Percentiles rank a stretch among this genome's conserved stretches.
These are phyloP conservation scores for Vaccinium darrowii DNA, from an alignment of 148 eudicot genomes.

Conservation along the genomic window DNA sequence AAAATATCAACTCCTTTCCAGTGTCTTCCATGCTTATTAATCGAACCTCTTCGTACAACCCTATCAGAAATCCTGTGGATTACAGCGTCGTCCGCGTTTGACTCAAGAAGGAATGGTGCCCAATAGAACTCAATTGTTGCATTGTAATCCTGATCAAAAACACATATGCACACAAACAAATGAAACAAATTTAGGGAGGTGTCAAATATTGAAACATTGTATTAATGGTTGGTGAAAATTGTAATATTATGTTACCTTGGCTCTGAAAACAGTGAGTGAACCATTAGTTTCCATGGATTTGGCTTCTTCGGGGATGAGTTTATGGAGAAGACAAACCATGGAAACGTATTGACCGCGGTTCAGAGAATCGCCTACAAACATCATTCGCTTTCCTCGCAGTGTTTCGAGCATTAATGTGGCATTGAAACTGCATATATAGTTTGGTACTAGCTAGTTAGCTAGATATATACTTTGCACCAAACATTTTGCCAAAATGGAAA, in stretches of 20 bases:
- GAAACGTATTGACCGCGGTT: slow-evolving; percentile 81
- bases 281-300: slow-evolving; percentile 66
- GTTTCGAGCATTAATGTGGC: slow-evolving; percentile 86
- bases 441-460: neutral
- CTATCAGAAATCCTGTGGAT: slow-evolving; percentile 69
- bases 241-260: slow-evolving; percentile 47
- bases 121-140: slow-evolving; percentile 94
- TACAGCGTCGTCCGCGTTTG: slow-evolving; percentile 80
- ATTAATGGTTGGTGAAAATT: neutral
- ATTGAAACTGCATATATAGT: slow-evolving; percentile 56
- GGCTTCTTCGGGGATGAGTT: slow-evolving; percentile 60
- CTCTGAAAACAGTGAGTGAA: slow-evolving; percentile 65
- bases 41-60: slow-evolving; percentile 79
- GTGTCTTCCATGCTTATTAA: slow-evolving; percentile 68
- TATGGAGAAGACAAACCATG: slow-evolving; percentile 83
- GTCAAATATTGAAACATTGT: neutral
- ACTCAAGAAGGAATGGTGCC: slow-evolving; percentile 95
- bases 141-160: slow-evolving; percentile 63
- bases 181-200: neutral
- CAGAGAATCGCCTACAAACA: slow-evolving; percentile 93
- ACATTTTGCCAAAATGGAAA: neutral
- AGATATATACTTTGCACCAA: neutral
- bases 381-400: slow-evolving; percentile 77
- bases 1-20: slow-evolving; percentile 96
- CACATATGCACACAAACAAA: neutral